phyloP scores from a whole-genome alignment of 2,329 filamentous ascomycete species.

The Chalaropsis ovoidea region DNA sequence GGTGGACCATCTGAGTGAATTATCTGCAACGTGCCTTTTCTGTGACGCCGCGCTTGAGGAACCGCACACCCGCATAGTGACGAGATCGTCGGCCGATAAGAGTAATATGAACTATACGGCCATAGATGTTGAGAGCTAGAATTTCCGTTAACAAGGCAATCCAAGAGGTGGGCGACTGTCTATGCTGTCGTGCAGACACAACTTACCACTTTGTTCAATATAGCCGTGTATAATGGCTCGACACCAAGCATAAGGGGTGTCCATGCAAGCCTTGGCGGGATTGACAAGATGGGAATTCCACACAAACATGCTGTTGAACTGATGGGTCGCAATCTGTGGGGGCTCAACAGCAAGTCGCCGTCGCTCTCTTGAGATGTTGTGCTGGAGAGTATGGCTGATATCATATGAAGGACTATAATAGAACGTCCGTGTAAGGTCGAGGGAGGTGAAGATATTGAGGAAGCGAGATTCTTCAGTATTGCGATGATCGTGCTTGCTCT shows the following conservation, averaged over 20 bases:
- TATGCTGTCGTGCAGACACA: background rate
- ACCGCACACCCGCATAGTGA: slow-evolving; percentile 87
- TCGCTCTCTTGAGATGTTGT: slow-evolving; percentile 79
- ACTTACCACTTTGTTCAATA: slow-evolving; percentile 67
- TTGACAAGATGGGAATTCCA: slow-evolving; percentile 89
- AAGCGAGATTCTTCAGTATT: slow-evolving; percentile 87
- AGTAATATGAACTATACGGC: slow-evolving; percentile 79
- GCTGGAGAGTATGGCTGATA: slow-evolving; percentile 80
- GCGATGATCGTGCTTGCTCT: slow-evolving; percentile 62
- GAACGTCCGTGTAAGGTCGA: slow-evolving; percentile 83
- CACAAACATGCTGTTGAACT: slow-evolving; percentile 87
- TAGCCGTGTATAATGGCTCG: slow-evolving; percentile 92
- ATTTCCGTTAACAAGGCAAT: slow-evolving; percentile 62
- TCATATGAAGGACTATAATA: slow-evolving; percentile 99
- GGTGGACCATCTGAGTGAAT: background rate
- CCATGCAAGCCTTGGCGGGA: slow-evolving; percentile 59
- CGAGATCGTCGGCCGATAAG: slow-evolving; percentile 87
- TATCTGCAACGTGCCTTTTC: slow-evolving; percentile 47
- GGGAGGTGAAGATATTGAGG: slow-evolving; percentile 75
- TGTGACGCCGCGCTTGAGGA: slow-evolving; percentile 88
- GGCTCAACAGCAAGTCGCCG: slow-evolving; percentile 49
- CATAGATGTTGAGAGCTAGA: slow-evolving; percentile 63
- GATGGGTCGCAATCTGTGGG: background rate
- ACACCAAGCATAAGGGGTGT: slow-evolving; percentile 89
- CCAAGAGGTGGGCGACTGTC: slow-evolving; percentile 49